A percentile compares a stretch with the other conserved stretches of the same genome.
These are phyloP conservation scores for Citrus inodora DNA, from an alignment of 345 rosid genomes.

Conservation along the genomic window DNA sequence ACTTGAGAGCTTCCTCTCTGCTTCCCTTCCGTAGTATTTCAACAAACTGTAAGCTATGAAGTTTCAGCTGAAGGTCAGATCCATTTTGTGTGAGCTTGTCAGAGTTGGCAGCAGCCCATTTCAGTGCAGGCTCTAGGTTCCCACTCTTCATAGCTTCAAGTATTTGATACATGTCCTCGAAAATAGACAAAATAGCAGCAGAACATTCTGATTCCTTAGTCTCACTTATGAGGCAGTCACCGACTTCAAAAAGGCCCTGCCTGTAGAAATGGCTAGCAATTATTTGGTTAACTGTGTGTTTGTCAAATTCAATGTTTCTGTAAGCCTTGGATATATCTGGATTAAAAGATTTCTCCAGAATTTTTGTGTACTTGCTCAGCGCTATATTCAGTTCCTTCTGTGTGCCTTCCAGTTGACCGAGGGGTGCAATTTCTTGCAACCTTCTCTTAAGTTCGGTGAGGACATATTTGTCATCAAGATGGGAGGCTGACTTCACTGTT, in stretches of 20 bases:
- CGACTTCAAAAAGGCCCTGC: slow-evolving; percentile 59
- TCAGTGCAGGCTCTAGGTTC: slow-evolving; percentile 57
- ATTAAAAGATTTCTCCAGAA: slow-evolving; percentile 55
- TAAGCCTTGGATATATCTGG: slow-evolving; percentile 68
- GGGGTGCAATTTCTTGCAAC: slow-evolving; percentile 43
- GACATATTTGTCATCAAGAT: slow-evolving; percentile 27
- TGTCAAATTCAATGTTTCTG: slow-evolving; percentile 57
- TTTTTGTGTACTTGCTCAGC: slow-evolving; percentile 57
- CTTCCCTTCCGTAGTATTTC: slow-evolving; percentile 45
- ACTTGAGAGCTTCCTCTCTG: slow-evolving; percentile 52
- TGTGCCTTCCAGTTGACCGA: slow-evolving; percentile 44
- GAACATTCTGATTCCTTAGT: slow-evolving; percentile 44
- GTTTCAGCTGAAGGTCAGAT: slow-evolving; percentile 65
- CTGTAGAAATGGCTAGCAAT: slow-evolving; percentile 66
- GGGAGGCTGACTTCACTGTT: slow-evolving; percentile 20
- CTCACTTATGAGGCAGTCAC: slow-evolving; percentile 60
- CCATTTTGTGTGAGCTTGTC: slow-evolving; percentile 51
- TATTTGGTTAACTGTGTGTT: slow-evolving; percentile 49
- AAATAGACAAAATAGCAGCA: slow-evolving; percentile 33
- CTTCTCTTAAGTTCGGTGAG: slow-evolving; percentile 43
- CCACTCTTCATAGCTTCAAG: slow-evolving; percentile 52
- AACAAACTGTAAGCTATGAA: slow-evolving; percentile 59
- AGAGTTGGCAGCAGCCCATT: slow-evolving; percentile 54
- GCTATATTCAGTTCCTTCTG: slow-evolving; percentile 67
- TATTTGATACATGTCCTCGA: slow-evolving; percentile 59